Conservation (phyloP, 2,329 filamentous ascomycete genomes). For the Microdochium paspali region DNA sequence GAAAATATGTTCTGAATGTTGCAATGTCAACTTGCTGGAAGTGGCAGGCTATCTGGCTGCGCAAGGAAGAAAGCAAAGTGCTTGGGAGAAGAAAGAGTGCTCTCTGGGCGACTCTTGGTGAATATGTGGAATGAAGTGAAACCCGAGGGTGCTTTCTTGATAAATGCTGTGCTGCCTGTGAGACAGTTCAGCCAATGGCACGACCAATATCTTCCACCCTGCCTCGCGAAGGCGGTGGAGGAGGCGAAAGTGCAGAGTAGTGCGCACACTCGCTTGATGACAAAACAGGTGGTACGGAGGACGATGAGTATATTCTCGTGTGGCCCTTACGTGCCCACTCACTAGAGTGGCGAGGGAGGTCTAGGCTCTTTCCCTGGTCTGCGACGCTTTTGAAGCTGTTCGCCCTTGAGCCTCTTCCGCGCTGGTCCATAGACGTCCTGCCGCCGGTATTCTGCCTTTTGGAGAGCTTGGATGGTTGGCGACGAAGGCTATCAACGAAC, state of each 20-base stretch:
- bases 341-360: constrained; percentile 24
- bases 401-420: constrained; percentile 34
- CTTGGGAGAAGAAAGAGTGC: background rate
- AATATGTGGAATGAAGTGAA: background rate
- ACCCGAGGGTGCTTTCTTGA: background rate
- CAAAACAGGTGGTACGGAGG: constrained; percentile 30
- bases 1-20: background rate
- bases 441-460: constrained; percentile 21
- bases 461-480: constrained; percentile 42
- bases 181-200: constrained; percentile 37
- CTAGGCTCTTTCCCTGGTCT: constrained; percentile 24
- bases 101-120: background rate
- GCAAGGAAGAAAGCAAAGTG: background rate
- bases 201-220: constrained; percentile 38
- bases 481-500: constrained; percentile 43
- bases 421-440: background rate
- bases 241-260: constrained; percentile 36
- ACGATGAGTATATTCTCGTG: constrained; percentile 32
- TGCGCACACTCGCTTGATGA: constrained; percentile 35
- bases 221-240: constrained; percentile 28
- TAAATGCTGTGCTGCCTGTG: background rate
- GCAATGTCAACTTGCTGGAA: background rate
- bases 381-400: constrained; percentile 31
- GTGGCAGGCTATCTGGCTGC: background rate
- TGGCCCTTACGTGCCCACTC: constrained; percentile 19